Percentiles rank a stretch among this genome's conserved stretches.
phyloP scores from a whole-genome alignment of 1,139 yeast species.

The Blastobotrys petasosporus region DNA sequence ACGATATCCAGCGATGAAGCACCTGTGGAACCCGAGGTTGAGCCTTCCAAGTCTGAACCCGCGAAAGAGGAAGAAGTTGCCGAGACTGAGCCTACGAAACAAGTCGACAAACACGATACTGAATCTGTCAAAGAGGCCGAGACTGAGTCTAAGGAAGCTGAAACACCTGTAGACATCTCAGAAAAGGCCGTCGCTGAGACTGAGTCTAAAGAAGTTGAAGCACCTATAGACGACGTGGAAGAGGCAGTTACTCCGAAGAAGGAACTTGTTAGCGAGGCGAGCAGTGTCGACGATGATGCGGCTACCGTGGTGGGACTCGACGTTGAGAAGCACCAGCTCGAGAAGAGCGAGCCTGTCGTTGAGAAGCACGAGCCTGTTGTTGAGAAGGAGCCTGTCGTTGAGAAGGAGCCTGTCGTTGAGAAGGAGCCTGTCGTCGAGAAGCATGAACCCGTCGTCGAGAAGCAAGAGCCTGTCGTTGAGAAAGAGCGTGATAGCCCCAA shows the following conservation, averaged over 20 bases:
- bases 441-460: constrained; percentile 18
- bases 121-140: constrained; percentile 1
- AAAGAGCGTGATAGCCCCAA: constrained; percentile 6
- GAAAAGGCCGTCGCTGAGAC: neutral
- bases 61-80: neutral
- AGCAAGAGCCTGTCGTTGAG: constrained; percentile 12
- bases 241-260: neutral
- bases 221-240: neutral
- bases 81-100: neutral
- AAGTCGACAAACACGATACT: neutral
- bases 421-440: too few species aligned
- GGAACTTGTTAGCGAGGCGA: too few species aligned
- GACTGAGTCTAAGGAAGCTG: neutral
- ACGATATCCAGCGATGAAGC: too few species aligned
- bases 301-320: too few species aligned
- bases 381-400: neutral
- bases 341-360: constrained; percentile 10
- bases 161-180: neutral
- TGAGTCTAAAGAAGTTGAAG: neutral
- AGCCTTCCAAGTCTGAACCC: neutral
- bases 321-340: constrained; percentile 17
- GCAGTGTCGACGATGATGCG: too few species aligned
- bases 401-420: too few species aligned
- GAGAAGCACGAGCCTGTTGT: constrained; percentile 15
- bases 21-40: too few species aligned